These are phyloP conservation scores for Pyrus betulifolia DNA, from an alignment of 306 rosid species.

Conservation along the genomic window DNA sequence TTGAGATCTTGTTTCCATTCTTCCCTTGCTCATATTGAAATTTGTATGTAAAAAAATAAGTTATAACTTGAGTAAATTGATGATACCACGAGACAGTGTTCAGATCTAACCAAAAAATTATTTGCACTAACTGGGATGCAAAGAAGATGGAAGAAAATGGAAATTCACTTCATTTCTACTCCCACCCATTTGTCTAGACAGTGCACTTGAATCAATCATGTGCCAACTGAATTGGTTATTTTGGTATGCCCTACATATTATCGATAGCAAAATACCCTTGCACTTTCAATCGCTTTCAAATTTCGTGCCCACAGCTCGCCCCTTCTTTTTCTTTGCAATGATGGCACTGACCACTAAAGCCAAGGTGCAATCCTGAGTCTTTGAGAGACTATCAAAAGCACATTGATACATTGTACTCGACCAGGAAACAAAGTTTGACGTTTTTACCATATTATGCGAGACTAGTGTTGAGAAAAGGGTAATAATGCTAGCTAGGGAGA, in stretches of 20 bases:
- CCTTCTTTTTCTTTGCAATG: slow-evolving; percentile 15
- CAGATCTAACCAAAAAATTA: background rate
- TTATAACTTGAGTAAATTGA: background rate
- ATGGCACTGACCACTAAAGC: slow-evolving; percentile 12
- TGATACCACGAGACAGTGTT: background rate
- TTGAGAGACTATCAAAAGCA: background rate
- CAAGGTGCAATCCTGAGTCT: background rate
- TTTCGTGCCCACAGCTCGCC: slow-evolving; percentile 5
- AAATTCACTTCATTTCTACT: background rate
- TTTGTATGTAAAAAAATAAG: no score
- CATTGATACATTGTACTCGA: slow-evolving; percentile 14
- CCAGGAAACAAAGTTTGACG: background rate
- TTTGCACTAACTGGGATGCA: background rate
- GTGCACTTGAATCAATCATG: background rate
- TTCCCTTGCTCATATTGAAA: no score
- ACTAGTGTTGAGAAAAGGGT: background rate
- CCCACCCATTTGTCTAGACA: background rate
- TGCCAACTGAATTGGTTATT: background rate
- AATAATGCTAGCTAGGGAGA: no score
- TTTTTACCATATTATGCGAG: background rate
- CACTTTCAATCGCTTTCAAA: slow-evolving; percentile 15
- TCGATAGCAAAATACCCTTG: background rate
- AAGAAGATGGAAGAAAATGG: background rate
- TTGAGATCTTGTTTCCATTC: no score
- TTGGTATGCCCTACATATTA: background rate